Percentiles rank a stretch among this genome's conserved stretches.
Conservation (phyloP, 805 yeast genomes). For the Zygosaccharomyces pseudorouxii region DNA sequence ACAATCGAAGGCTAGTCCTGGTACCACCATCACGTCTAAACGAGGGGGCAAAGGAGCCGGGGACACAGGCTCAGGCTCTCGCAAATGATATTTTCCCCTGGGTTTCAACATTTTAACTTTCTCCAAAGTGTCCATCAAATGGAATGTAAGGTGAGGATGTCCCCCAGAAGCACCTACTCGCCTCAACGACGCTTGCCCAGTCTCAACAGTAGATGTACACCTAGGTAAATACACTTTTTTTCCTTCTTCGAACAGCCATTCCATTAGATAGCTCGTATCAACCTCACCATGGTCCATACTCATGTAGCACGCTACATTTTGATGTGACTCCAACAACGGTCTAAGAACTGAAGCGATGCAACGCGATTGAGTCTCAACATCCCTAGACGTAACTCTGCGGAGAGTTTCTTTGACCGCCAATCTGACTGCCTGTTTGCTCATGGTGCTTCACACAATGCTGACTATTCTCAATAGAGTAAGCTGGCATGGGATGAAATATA, state of each 20-base stretch:
- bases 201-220: conserved; percentile 37
- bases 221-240: conserved; percentile 59
- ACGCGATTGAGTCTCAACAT: conserved; percentile 27
- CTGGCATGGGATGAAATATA: not conserved
- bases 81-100: conserved; percentile 58
- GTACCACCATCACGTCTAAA: conserved; percentile 71
- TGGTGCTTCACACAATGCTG: conserved; percentile 1
- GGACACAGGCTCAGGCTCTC: conserved; percentile 53
- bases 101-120: conserved; percentile 51
- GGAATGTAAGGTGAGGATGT: conserved; percentile 51
- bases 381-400: conserved; percentile 14
- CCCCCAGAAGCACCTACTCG: conserved; percentile 13
- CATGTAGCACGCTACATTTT: conserved; percentile 62
- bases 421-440: conserved; percentile 24
- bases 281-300: conserved; percentile 71
- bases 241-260: conserved; percentile 44
- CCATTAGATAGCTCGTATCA: conserved; percentile 52
- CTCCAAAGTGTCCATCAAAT: conserved; percentile 41
- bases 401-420: conserved; percentile 18
- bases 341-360: conserved; percentile 17
- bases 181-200: conserved; percentile 29
- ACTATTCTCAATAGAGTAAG: not conserved
- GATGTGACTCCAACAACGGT: conserved; percentile 12
- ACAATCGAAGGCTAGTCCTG: conserved; percentile 71
- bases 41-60: conserved; percentile 29